Base-by-base conservation (phyloP, 2,329 filamentous ascomycete genomes). In the Phyllosticta citriasiana region DNA sequence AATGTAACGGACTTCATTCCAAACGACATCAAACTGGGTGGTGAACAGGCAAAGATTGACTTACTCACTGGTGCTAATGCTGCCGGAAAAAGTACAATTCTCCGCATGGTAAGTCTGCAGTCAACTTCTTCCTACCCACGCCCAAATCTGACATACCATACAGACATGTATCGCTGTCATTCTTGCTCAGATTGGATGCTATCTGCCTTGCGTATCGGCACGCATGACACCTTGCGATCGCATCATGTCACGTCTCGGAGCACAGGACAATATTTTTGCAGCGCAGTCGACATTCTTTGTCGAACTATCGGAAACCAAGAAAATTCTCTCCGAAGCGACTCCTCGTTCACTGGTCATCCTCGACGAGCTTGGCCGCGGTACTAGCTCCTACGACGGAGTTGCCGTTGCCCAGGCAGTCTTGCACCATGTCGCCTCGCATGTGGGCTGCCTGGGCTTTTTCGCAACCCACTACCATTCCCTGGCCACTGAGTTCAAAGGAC, bases 201-300 rank as follows among this genome's bases (percentile, higher is more conserved):
- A 96, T 67, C 85, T 99, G 1, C 94, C 94, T 1, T 92, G 91
- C 63, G 80, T 82, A 19, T 90, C 86, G 2, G 94, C 94, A 1
- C 85, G 82, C 2, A 81, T 99, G 53, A 97, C 93, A 0, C 93
- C 94, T 0, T 86, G 96, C 2, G 94, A 99, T 72, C 89, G 94
- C 60, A 97, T 99, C 79, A 99, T 99, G 94, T 97, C 93, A 9
- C 90, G 94, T 54, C 84, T 99, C 0, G 94, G 94, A 9, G 94
- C 94, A 55, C 96, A 97, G 70, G 94, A 99, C 83, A 97, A 97
- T 74, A 99, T 99, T 68, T 97, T 99, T 71, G 94, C 93, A 1
- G 90, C 93, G 0, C 94, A 99, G 74, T 96, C 90, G 14, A 99
- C 94, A 2, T 99, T 99, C 80, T 97, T 99, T 70, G 93, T 99